Percentiles rank a stretch among this genome's conserved stretches.
Evolutionary conservation across 31 red algal genomes (phyloP).

Genomic region (Odonthalia washingtoniensis): DNA sequence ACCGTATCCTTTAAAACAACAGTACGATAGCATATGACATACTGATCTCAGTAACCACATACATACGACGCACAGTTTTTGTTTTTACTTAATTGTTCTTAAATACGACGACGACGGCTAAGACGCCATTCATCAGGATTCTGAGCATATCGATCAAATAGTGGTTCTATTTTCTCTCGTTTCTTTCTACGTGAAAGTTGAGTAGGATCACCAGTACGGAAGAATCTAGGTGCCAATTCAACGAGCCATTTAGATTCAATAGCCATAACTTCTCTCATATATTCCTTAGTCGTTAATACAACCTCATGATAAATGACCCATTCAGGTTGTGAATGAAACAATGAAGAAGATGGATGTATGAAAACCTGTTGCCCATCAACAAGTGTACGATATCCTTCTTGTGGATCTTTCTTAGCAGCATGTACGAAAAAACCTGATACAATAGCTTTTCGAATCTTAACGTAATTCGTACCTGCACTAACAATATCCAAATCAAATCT

Average conservation of each 20-base stretch:
- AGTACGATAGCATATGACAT: too few relatives aligned
- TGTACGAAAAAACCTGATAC: slow-evolving; percentile 93
- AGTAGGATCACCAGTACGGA: slow-evolving; percentile 84
- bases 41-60: too few relatives aligned
- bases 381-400: slow-evolving; percentile 90
- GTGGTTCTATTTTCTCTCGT: slow-evolving; percentile 89
- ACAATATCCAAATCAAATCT: slow-evolving; percentile 81
- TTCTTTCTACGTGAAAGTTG: slow-evolving; percentile 86
- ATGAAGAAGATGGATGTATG: slow-evolving; percentile 94
- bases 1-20: too few relatives aligned
- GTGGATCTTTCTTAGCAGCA: slow-evolving; percentile 90
- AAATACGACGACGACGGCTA: slow-evolving; percentile 66
- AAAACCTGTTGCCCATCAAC: slow-evolving; percentile 84
- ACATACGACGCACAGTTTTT: too few relatives aligned
- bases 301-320: slow-evolving; percentile 98
- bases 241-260: slow-evolving; percentile 90
- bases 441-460: slow-evolving; percentile 89
- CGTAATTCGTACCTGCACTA: slow-evolving; percentile 70
- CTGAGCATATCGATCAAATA: slow-evolving; percentile 93
- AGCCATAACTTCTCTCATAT: slow-evolving; percentile 94
- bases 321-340: slow-evolving; percentile 88
- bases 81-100: too few relatives aligned
- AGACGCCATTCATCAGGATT: slow-evolving; percentile 95
- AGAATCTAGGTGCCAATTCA: slow-evolving; percentile 94
- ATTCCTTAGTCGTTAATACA: slow-evolving; percentile 93